Conservation (phyloP, 2,329 filamentous ascomycete genomes). For the Teratosphaeria gauchensis region DNA sequence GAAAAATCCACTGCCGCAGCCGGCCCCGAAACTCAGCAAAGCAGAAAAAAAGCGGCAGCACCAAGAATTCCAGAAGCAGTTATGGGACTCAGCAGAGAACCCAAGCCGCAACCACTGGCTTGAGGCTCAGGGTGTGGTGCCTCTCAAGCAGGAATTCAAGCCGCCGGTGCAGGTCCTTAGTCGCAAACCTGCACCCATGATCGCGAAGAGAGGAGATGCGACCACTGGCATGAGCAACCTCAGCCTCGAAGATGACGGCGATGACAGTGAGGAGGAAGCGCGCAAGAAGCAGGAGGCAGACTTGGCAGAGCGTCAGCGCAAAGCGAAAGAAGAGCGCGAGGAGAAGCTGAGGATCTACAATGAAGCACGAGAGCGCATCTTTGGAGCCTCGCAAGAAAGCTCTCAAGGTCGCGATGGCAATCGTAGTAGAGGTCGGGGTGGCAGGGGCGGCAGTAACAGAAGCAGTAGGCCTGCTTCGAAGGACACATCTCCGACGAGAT, state of each 20-base stretch:
- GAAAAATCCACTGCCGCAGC: constrained; percentile 22
- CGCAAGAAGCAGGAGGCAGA: constrained; percentile 54
- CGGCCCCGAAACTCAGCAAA: constrained; percentile 51
- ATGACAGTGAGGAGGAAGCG: constrained; percentile 56
- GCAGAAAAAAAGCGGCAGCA: constrained; percentile 72
- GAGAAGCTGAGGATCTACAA: constrained; percentile 88
- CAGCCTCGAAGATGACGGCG: constrained; percentile 38
- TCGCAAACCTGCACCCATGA: constrained; percentile 60
- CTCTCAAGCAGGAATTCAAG: constrained; percentile 62
- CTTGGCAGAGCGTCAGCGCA: constrained; percentile 66
- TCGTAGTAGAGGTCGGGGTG: constrained; percentile 13
- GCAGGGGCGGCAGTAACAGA: constrained; percentile 28
- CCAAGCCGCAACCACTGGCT: constrained; percentile 67
- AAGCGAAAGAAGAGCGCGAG: constrained; percentile 69
- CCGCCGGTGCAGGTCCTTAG: constrained; percentile 75
- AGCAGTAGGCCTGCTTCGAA: constrained; percentile 22
- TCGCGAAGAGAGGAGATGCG: constrained; percentile 48
- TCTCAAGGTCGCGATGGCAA: constrained; percentile 18
- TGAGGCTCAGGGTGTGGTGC: constrained; percentile 51
- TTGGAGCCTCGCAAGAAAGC: constrained; percentile 49
- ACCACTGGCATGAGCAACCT: constrained; percentile 37
- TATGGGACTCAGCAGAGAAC: constrained; percentile 86
- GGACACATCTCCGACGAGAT: constrained; percentile 25
- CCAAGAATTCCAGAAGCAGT: constrained; percentile 68
- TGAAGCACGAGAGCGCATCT: constrained; percentile 77